Evolutionary conservation across 192 early-diverging fungal genomes (phyloP).

Genomic region (Mortierella antarctica): DNA sequence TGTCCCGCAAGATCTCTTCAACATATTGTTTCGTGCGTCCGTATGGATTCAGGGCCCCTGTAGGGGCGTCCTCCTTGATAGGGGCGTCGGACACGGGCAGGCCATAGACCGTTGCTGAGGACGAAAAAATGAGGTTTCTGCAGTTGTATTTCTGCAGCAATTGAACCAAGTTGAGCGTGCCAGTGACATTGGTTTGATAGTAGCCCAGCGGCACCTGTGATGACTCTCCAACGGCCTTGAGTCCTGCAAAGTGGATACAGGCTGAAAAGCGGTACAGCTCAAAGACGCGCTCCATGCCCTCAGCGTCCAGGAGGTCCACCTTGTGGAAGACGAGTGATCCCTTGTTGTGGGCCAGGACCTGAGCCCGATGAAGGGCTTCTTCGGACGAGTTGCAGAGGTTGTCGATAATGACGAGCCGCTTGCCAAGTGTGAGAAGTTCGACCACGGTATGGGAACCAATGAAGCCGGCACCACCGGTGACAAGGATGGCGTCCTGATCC

Average conservation of each 20-base stretch:
- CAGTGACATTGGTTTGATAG: constrained; percentile 94
- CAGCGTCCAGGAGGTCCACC: constrained; percentile 55
- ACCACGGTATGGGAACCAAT: constrained; percentile 93
- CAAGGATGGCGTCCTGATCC: constrained; percentile 52
- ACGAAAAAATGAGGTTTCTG: constrained; percentile 92
- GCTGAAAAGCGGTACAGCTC: constrained; percentile 48
- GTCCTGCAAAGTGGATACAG: constrained; percentile 85
- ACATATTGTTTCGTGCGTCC: constrained; percentile 91
- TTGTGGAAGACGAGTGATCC: constrained; percentile 54
- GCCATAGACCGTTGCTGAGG: constrained; percentile 92
- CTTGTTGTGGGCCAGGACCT: constrained; percentile 38
- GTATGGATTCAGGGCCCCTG: constrained; percentile 87
- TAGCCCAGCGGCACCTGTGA: constrained; percentile 81
- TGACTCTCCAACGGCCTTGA: constrained; percentile 87
- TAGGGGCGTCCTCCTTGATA: constrained; percentile 66
- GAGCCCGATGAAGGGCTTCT: constrained; percentile 46
- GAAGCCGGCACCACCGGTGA: constrained; percentile 84
- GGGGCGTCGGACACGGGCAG: constrained; percentile 39
- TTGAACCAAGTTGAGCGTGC: constrained; percentile 85
- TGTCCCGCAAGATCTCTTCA: constrained; percentile 79
- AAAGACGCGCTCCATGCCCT: constrained; percentile 52
- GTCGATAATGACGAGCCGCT: constrained; percentile 88
- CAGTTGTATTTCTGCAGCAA: constrained; percentile 81
- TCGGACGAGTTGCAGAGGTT: constrained; percentile 80
- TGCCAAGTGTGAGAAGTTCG: constrained; percentile 72